Base-by-base conservation (phyloP, 2,329 filamentous ascomycete genomes). In the Chalara sp. region DNA sequence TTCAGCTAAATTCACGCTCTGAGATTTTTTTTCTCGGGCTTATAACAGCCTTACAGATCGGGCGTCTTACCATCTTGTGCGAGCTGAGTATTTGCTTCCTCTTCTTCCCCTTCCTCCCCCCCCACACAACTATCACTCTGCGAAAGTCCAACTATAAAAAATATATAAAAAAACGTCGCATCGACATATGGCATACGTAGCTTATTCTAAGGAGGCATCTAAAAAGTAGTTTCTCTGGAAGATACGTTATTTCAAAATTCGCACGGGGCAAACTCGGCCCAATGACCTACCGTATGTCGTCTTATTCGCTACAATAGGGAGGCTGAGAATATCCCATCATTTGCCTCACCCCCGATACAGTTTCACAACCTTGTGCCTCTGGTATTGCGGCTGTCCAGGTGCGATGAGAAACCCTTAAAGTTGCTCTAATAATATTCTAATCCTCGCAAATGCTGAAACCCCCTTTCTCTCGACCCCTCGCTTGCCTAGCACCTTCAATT, bases 81-180 rank as follows among this genome's bases (percentile, higher is more conserved):
- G 21, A 21, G 2, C 21, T 21, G 2, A 21, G 2, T 21, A 21
- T 21, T 21, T 21, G 21, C 21, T 21, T 62, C 60, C 5, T 32
- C 47, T 37, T 49, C 55, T 29, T 44, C 49, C 39, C 52, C 47
- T 43, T 55, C 54, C 6, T 58, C 41, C 30, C 56, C 46, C 48
- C 52, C 52, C 32, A 55, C 50, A 8, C 37, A 28, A 43, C 2
- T 28, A 43, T 43, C 7, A 11, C 40, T 43, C 5, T 21, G 7
- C 5, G 8, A 21, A 11, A 8, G 7, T 43, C 12, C 4, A 12
- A 21, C 10, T 43, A 11, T 11, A 2, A 8, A 39, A n/a, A 39
- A 10, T n/a, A n/a, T n/a, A n/a, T n/a, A n/a, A 10, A 10, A 10
- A 39, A 39, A n/a, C 8, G 12, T 43, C 13, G 12, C 21, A 43